phyloP scores from a whole-genome alignment of 2,329 filamentous ascomycete genomes.

The Aspergillus transmontanensis region DNA sequence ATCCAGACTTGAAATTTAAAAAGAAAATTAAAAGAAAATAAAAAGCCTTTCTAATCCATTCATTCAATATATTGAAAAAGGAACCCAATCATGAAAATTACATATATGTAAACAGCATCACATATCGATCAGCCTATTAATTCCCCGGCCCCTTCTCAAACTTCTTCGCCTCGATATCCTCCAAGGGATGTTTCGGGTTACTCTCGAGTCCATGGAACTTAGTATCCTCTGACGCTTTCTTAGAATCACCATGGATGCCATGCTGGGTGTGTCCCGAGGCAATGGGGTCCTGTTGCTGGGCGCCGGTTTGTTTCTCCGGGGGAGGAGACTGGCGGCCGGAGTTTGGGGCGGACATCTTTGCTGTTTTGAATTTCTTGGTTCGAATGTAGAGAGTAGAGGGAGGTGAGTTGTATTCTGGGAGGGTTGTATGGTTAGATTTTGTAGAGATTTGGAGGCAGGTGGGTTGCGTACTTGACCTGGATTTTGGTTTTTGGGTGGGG shows the following conservation, averaged over 20 bases:
- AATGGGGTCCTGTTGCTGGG: constrained; percentile 63
- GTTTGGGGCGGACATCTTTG: constrained; percentile 61
- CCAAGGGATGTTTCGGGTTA: constrained; percentile 46
- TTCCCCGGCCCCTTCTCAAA: constrained; percentile 23
- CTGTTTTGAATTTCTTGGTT: background rate
- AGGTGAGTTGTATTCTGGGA: background rate
- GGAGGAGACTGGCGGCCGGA: constrained; percentile 77
- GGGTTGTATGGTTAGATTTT: background rate
- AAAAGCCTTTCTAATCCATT: background rate
- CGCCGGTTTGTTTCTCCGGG: constrained; percentile 67
- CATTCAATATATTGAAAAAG: background rate
- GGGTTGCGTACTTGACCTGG: background rate
- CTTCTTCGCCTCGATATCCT: constrained; percentile 41
- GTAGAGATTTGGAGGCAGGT: background rate
- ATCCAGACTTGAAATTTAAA: too few species aligned
- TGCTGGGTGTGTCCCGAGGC: constrained; percentile 57
- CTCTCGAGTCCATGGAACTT: constrained; percentile 31
- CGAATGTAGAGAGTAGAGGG: background rate
- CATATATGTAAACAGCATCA: background rate
- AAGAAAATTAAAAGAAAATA: background rate
- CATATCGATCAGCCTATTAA: background rate
- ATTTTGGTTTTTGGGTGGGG: background rate
- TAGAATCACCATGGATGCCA: constrained; percentile 34
- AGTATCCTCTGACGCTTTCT: constrained; percentile 29
- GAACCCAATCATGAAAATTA: background rate